A percentile compares a stretch with the other conserved stretches of the same genome.
These are phyloP conservation scores for Eremochloa ophiuroides DNA, from an alignment of 176 grass and related monocot species.

Conservation along the genomic window DNA sequence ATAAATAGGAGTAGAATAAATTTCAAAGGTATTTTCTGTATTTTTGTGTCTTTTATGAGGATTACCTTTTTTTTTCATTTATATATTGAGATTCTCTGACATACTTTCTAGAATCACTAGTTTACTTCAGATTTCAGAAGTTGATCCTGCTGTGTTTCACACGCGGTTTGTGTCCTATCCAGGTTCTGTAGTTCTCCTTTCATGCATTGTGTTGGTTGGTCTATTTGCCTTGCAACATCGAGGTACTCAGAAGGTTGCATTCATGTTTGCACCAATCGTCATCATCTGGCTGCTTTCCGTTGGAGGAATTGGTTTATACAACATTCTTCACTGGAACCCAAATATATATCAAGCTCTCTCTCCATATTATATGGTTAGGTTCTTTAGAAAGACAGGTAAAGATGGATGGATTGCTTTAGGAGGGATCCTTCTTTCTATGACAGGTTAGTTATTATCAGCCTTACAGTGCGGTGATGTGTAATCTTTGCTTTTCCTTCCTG, in stretches of 20 bases:
- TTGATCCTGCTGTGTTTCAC: neutral
- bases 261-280: constrained; percentile 86
- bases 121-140: constrained; percentile 1
- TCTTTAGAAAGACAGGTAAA: constrained; percentile 73
- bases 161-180: constrained; percentile 21
- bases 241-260: constrained; percentile 91
- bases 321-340: constrained; percentile 80
- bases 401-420: constrained; percentile 98
- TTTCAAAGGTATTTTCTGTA: neutral
- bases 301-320: constrained; percentile 79
- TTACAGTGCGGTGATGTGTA: neutral
- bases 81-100: neutral
- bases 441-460: constrained; percentile 52
- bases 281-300: constrained; percentile 80
- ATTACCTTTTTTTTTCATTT: neutral
- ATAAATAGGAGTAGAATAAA: neutral
- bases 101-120: neutral
- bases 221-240: constrained; percentile 93
- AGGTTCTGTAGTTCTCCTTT: constrained; percentile 87
- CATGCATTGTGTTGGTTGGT: constrained; percentile 89
- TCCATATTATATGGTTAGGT: constrained; percentile 75
- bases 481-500: neutral
- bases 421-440: constrained; percentile 91
- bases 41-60: neutral
- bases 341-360: constrained; percentile 79